These are phyloP conservation scores for Fonsecaea multimorphosa DNA, from an alignment of 2,329 filamentous ascomycete species.

Conservation along the genomic window DNA sequence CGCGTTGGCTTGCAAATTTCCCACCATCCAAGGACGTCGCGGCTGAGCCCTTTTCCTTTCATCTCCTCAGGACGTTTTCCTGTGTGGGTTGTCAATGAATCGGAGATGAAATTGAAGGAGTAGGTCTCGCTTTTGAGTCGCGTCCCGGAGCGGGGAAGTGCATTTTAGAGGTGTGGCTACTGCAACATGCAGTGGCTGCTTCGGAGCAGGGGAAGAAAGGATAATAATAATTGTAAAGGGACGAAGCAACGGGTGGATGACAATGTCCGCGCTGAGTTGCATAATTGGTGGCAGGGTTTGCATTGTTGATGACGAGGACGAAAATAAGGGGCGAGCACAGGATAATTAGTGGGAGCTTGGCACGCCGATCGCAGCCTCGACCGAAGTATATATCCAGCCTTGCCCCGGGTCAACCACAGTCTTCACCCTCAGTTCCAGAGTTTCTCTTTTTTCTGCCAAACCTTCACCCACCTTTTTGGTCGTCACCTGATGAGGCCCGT, in stretches of 20 bases:
- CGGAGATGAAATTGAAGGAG: too few relatives aligned
- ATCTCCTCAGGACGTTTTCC: too few relatives aligned
- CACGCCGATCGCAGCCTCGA: neutral
- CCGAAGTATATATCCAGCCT: slow-evolving; percentile 1
- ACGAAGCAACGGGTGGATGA: neutral
- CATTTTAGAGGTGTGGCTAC: too few relatives aligned
- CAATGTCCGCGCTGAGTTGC: neutral
- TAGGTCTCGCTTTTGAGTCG: too few relatives aligned
- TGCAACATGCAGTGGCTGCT: neutral
- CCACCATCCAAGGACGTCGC: too few relatives aligned
- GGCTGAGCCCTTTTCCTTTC: too few relatives aligned
- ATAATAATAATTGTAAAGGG: neutral
- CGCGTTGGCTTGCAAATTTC: too few relatives aligned
- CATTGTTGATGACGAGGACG: neutral
- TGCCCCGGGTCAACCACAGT: neutral
- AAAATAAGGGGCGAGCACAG: too few relatives aligned
- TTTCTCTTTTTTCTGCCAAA: neutral
- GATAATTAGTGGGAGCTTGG: neutral
- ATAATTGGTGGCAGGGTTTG: neutral
- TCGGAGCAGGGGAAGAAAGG: neutral
- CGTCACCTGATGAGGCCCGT: neutral
- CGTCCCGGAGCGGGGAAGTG: too few relatives aligned
- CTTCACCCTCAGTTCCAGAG: neutral
- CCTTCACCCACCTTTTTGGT: neutral
- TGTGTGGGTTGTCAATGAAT: too few relatives aligned